Conservation (phyloP, 805 yeast species). For the Wickerhamiella sorbophila region DNA sequence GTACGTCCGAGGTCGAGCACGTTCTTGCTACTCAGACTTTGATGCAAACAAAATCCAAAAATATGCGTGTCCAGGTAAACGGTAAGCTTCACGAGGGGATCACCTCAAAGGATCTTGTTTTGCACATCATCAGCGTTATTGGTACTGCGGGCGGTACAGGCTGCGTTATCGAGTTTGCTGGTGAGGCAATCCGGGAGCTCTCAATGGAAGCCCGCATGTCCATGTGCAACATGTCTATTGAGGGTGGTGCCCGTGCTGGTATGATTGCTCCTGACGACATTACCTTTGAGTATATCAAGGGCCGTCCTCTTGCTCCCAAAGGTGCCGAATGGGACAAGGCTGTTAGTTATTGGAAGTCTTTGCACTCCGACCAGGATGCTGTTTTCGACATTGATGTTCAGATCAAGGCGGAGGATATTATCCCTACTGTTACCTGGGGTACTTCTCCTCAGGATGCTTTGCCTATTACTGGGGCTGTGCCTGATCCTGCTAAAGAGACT, state of each 20-base stretch:
- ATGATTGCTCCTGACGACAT: conserved; percentile 92
- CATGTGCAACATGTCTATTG: conserved; percentile 97
- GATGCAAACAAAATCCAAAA: conserved; percentile 87
- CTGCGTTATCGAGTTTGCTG: conserved; percentile 89
- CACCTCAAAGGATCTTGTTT: conserved; percentile 88
- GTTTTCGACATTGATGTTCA: conserved; percentile 70
- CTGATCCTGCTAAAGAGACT: conserved; percentile 63
- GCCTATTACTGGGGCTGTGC: conserved; percentile 81
- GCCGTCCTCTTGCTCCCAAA: conserved; percentile 87
- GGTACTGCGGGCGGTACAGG: conserved; percentile 99
- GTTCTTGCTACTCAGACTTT: conserved; percentile 92
- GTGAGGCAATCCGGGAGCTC: conserved; percentile 77
- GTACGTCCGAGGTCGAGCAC: conserved; percentile 98
- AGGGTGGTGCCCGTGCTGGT: conserved; percentile 99
- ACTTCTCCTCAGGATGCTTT: conserved; percentile 98
- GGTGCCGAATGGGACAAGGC: conserved; percentile 96
- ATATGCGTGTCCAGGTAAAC: conserved; percentile 77
- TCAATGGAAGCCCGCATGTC: conserved; percentile 99
- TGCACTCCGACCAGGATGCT: conserved; percentile 82
- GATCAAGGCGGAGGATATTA: conserved; percentile 69
- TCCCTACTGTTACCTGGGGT: conserved; percentile 99
- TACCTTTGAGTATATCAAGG: conserved; percentile 79
- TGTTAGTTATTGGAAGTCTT: conserved; percentile 74
- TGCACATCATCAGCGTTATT: conserved; percentile 89
- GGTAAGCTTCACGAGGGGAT: conserved; percentile 81